These are phyloP conservation scores for Entonaema liquescens DNA, from an alignment of 495 filamentous ascomycete genomes.

Conservation along the genomic window DNA sequence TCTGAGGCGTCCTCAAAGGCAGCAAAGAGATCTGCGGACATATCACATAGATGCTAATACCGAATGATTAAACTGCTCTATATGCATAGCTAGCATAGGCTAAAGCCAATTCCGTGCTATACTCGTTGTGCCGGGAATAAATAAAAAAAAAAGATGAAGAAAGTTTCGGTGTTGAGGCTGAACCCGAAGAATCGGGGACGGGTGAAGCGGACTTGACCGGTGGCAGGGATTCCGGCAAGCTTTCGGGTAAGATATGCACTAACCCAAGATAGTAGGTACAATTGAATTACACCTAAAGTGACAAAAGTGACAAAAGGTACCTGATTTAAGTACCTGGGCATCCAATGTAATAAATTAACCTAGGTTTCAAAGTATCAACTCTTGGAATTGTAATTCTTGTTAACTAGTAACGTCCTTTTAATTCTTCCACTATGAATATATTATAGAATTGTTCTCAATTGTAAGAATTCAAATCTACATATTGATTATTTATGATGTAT, in stretches of 20 bases:
- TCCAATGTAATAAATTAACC: no score
- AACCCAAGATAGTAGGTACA: constrained; percentile 14
- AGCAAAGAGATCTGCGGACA: constrained; percentile 81
- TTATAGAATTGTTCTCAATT: no score
- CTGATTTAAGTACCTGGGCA: background rate
- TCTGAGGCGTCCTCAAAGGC: constrained; percentile 65
- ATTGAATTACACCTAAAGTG: background rate
- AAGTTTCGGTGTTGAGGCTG: constrained; percentile 20
- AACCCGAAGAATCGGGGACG: constrained; percentile 1
- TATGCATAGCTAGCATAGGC: background rate
- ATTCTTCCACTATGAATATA: no score
- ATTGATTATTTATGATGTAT: no score
- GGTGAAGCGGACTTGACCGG: constrained; percentile 7
- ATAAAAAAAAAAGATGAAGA: background rate
- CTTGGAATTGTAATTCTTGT: background rate
- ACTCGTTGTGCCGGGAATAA: background rate
- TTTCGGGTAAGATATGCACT: constrained; percentile 19
- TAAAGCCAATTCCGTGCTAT: background rate
- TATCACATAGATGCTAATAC: constrained; percentile 43
- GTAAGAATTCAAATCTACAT: background rate
- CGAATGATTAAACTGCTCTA: background rate
- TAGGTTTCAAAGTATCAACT: background rate
- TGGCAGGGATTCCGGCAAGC: constrained; percentile 15
- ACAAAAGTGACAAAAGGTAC: background rate
- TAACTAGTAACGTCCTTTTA: background rate